Percentiles rank a stretch among this genome's conserved stretches.
phyloP scores from a whole-genome alignment of 2,329 filamentous ascomycete genomes.

The Trichoderma atrobrunneum region DNA sequence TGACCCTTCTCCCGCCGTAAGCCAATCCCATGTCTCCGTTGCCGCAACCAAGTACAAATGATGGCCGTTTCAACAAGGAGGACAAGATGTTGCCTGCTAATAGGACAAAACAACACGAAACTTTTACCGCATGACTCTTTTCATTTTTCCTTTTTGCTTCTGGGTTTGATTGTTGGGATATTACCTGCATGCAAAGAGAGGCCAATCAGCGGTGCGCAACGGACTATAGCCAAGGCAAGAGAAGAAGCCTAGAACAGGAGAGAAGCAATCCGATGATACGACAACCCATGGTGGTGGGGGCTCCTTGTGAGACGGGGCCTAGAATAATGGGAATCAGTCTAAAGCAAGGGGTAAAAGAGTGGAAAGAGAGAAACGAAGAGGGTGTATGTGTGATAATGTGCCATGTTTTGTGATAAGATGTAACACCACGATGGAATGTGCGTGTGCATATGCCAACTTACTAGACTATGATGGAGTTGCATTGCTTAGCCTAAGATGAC shows the following conservation, averaged over 20 bases:
- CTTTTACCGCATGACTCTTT: neutral
- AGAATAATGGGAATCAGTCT: neutral
- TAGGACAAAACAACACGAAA: neutral
- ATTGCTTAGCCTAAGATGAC: neutral
- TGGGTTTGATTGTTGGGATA: neutral
- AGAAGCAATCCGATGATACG: neutral
- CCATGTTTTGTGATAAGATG: neutral
- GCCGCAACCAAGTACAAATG: neutral
- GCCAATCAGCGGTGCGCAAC: neutral
- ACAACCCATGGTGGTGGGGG: neutral
- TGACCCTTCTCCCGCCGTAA: neutral
- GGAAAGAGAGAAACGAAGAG: neutral
- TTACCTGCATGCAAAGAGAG: neutral
- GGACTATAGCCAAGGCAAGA: neutral
- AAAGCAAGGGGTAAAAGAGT: neutral
- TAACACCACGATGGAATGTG: neutral
- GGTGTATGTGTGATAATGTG: neutral
- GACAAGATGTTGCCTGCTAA: neutral
- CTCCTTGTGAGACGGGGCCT: neutral
- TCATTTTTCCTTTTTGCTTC: neutral
- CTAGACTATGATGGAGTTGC: neutral
- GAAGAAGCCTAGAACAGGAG: conserved; percentile 8
- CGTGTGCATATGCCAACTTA: neutral
- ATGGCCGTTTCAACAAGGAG: neutral
- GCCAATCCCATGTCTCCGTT: neutral